Base-by-base conservation (phyloP, 768 basidiomycete genomes). In the Dioszegia hungarica region DNA sequence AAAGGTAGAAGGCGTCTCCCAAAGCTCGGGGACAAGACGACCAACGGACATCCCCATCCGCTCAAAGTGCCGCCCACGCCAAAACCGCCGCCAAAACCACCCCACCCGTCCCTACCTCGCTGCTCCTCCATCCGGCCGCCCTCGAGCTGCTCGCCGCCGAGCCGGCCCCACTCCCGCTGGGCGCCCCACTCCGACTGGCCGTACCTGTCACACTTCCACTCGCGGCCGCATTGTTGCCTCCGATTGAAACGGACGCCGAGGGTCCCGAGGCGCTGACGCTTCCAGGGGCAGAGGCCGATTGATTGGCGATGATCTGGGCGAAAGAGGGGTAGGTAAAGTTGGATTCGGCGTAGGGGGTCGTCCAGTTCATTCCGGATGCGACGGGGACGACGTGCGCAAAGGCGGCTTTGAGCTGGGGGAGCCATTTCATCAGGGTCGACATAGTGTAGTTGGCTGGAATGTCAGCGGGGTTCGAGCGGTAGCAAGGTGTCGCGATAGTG, bases 371-470 rank as follows among this genome's bases (percentile, higher is more conserved):
- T 33, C 67, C 73, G 0, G 64, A 53, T 20, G 67, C 71, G 33
- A 77, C 59, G 20, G 76, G 74, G 4, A 66, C 68, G 45, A 77
- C 61, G 39, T 67, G 36, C 31, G 63, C 64, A 63, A 75, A 76
- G 3, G 66, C 64, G 15, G 59, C 31, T 57, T 68, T 64, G 50
- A 76, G 66, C 50, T 51, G 48, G 29, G 71, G 64, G 15, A 67
- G 58, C 40, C 59, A 53, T 19, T 56, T 54, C 20, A 69, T 46
- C 54, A 62, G 66, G 29, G 75, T 67, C 12, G 43, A 17, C 75
- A 77, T 77, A 22, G 75, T 76, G 52, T 65, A 71, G 61, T 73
- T 75, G 69, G 56, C 69, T 71, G 31, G 33, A n/a, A 22, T n/a
- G 25, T 52, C 56, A 63, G 56, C 53, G 24, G 38, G 14, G 22